Percentiles rank a stretch among this genome's conserved stretches.
These are phyloP conservation scores for Ustilago tritici DNA, from an alignment of 1,284 basidiomycete genomes.

Conservation along the genomic window DNA sequence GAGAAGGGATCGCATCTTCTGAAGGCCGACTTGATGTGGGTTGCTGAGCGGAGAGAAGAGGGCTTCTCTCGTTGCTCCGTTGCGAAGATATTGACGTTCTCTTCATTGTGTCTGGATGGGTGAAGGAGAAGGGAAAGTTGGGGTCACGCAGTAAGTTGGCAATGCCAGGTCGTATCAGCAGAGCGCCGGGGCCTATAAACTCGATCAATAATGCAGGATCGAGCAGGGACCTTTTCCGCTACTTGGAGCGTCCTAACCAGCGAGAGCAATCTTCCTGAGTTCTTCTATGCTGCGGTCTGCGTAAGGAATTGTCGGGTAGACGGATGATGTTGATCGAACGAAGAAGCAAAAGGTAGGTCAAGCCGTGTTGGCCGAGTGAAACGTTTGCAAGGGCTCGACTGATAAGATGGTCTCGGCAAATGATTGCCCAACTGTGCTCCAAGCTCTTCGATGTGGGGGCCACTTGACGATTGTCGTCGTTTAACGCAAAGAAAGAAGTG, in stretches of 20 bases:
- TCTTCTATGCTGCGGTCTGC: not conserved
- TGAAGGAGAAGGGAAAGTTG: not conserved
- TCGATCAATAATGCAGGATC: not conserved
- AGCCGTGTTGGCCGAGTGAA: constrained; percentile 3
- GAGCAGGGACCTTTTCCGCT: not conserved
- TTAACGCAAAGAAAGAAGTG: not conserved
- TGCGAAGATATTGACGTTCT: constrained; percentile 32
- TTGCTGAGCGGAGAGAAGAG: constrained; percentile 30
- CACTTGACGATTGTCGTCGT: not conserved
- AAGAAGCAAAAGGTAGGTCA: not conserved
- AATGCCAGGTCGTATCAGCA: not conserved
- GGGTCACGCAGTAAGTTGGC: not conserved
- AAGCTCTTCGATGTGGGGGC: constrained; percentile 5
- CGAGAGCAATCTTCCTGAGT: not conserved
- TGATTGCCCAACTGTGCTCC: not conserved
- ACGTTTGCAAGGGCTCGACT: not conserved
- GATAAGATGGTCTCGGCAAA: constrained; percentile 8
- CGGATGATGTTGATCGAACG: not conserved
- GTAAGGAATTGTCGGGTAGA: not conserved
- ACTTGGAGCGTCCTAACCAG: not conserved
- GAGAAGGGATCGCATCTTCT: constrained; percentile 23
- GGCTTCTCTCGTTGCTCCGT: constrained; percentile 41
- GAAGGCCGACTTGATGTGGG: not conserved
- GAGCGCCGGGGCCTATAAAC: not conserved
- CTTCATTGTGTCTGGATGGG: constrained; percentile 14